phyloP scores from a whole-genome alignment of 768 basidiomycete species.

The Clitopilus hobsonii region DNA sequence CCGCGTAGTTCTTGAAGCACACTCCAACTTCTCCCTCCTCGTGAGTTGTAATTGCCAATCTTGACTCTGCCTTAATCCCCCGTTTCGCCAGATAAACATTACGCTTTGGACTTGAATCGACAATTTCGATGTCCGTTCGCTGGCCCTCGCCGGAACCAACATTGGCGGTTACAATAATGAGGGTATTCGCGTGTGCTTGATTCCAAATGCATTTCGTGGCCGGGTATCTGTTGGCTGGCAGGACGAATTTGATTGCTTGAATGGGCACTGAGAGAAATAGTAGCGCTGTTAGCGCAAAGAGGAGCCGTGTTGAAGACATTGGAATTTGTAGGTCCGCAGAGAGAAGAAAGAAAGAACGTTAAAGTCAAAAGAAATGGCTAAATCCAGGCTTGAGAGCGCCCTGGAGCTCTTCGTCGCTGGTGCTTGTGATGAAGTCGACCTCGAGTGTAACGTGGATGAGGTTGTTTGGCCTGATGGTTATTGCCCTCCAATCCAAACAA shows the following conservation, averaged over 20 bases:
- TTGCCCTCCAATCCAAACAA: background rate
- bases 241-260: slow-evolving; percentile 79
- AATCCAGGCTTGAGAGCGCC: background rate
- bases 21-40: slow-evolving; percentile 93
- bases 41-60: slow-evolving; percentile 92
- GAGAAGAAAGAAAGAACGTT: slow-evolving; percentile 10
- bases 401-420: background rate
- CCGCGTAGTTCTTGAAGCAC: slow-evolving; percentile 83
- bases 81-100: slow-evolving; percentile 91
- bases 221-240: slow-evolving; percentile 71
- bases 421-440: background rate
- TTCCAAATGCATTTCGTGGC: slow-evolving; percentile 93
- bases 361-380: background rate
- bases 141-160: slow-evolving; percentile 72
- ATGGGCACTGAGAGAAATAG: slow-evolving; percentile 24
- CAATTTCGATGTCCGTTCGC: slow-evolving; percentile 89
- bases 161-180: slow-evolving; percentile 96
- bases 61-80: slow-evolving; percentile 84
- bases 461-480: background rate
- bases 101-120: slow-evolving; percentile 79
- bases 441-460: background rate
- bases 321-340: background rate
- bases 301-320: slow-evolving; percentile 19
- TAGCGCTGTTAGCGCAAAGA: slow-evolving; percentile 20
- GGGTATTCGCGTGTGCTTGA: slow-evolving; percentile 74